Conservation (phyloP, 192 early-diverging fungal species). For the Gryganskiella cystojenkinii region DNA sequence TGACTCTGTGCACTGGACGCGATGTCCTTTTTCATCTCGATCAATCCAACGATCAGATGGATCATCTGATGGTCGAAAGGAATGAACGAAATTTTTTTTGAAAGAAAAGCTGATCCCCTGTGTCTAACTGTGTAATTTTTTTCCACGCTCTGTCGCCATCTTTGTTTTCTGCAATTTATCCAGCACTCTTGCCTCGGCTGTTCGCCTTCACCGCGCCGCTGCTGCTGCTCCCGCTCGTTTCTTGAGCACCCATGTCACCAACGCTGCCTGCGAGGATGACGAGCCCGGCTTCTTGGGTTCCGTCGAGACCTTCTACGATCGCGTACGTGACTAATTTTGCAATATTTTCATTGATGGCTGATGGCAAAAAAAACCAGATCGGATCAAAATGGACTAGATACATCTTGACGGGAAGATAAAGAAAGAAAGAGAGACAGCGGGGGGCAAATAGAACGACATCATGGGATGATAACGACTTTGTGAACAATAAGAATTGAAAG, state of each 20-base stretch:
- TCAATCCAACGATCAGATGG: not conserved
- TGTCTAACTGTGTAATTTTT: no score
- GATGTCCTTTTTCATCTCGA: not conserved
- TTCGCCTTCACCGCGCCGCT: slow-evolving; percentile 43
- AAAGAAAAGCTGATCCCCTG: not conserved
- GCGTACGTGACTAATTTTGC: slow-evolving; percentile 41
- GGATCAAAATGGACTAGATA: not conserved
- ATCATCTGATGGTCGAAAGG: not conserved
- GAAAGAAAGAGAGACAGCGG: not conserved
- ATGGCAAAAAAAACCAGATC: not conserved
- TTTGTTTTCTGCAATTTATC: not conserved
- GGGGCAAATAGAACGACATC: no score
- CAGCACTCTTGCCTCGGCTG: slow-evolving; percentile 42
- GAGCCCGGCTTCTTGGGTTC: slow-evolving; percentile 80
- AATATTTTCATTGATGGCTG: not conserved
- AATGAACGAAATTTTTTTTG: not conserved
- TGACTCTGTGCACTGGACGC: no score
- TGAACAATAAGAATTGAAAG: no score
- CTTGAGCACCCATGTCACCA: slow-evolving; percentile 58
- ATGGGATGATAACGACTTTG: no score
- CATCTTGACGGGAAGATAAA: no score
- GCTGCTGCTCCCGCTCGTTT: slow-evolving; percentile 18
- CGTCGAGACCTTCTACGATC: slow-evolving; percentile 77
- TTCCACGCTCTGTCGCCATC: slow-evolving; percentile 3
- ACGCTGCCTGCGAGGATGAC: slow-evolving; percentile 67